Evolutionary conservation across 73 alveolate species (phyloP).

Genomic region (Stentor roeselii): DNA sequence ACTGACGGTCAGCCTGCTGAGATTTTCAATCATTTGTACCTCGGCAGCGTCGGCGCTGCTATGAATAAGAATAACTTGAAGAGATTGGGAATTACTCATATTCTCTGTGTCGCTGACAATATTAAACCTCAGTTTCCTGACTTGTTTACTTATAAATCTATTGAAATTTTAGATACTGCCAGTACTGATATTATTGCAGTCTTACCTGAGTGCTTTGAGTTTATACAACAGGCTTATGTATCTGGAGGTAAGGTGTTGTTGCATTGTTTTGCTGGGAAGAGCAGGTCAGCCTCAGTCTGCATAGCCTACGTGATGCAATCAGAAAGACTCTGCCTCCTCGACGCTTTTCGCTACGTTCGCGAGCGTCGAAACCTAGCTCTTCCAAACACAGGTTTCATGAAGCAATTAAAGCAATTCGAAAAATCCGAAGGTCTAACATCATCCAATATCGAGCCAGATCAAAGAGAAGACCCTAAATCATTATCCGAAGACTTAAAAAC

Average conservation of each 20-base stretch:
- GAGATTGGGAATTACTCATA: conserved; percentile 52
- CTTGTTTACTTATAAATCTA: conserved; percentile 41
- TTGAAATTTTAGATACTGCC: conserved; percentile 55
- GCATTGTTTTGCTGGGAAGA: conserved; percentile 60
- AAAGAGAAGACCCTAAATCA: no score
- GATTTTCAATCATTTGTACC: conserved; percentile 42
- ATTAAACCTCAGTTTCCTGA: conserved; percentile 59
- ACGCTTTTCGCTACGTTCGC: conserved; percentile 19
- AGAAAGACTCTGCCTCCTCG: not conserved
- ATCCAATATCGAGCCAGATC: not conserved
- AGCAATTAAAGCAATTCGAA: not conserved
- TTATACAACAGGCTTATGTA: conserved; percentile 43
- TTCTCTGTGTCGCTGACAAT: conserved; percentile 62
- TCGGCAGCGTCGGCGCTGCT: conserved; percentile 72
- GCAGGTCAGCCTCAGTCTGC: conserved; percentile 35
- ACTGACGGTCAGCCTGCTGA: conserved; percentile 60
- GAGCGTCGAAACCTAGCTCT: not conserved
- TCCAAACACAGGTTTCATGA: conserved; percentile 32
- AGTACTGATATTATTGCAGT: conserved; percentile 37
- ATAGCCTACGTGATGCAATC: conserved; percentile 40
- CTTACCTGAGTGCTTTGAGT: conserved; percentile 46
- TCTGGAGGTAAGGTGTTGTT: conserved; percentile 44
- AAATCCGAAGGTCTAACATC: not conserved
- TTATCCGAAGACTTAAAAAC: not conserved
- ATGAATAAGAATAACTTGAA: conserved; percentile 39